Base-by-base conservation (phyloP, 2,329 filamentous ascomycete genomes). In the Hortaea sp. region DNA sequence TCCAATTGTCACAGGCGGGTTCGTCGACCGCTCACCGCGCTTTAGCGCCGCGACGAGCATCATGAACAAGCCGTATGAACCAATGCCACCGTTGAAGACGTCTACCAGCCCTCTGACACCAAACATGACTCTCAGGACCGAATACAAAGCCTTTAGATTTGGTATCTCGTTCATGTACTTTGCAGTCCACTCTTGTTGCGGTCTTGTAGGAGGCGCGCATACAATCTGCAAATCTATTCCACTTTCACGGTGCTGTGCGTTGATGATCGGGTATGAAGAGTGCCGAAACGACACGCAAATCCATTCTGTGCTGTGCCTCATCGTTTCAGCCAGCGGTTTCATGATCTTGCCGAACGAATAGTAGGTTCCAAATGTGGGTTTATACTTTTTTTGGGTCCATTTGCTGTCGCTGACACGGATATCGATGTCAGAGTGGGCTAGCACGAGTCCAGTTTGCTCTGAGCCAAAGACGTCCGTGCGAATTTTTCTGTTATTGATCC, bases 31-130 rank as follows among this genome's bases (percentile, higher is more conserved):
- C 10, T 48, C 51, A 20, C 20, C 20, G 12, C 46, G 47, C 50
- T 72, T 72, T 29, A 80, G 60, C 29, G 72, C 70, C 5, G 76
- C 74, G 10, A 75, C 71, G 12, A 81, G 60, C 67, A 81, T 74
- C 64, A 79, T 74, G 55, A 78, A 69, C 7, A 79, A 63, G 9
- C 70, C 65, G 55, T 81, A 78, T 0, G 75, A 71, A 11, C 70
- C 70, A 31, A 81, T 60, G 1, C 75, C 74, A n/a, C 71, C 70
- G 3, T 60, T 55, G 45, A 63, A 68, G 12, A 72, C 66, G 44
- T 74, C 69, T 30, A 68, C 67, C 2, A 81, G 58, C 27, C 66
- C 68, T 35, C 74, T 69, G 20, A 73, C 63, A 43, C 75, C 67
- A 37, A 82, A 64, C 11, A 70, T 64, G 42, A 71, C 65, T 51